phyloP scores from a whole-genome alignment of 177 flowering plant genomes.

The Vitis hybrid region DNA sequence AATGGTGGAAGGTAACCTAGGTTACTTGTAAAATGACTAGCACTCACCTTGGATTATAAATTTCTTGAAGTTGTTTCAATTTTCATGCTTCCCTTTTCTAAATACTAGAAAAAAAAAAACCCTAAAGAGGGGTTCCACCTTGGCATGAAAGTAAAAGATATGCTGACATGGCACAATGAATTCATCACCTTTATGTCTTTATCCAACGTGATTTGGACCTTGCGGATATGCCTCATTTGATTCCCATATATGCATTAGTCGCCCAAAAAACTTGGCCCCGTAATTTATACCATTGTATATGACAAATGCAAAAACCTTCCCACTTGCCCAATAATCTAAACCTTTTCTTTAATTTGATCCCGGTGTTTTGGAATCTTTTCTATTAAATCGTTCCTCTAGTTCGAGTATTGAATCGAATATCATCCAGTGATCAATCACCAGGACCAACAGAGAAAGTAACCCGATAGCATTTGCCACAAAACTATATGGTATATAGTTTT shows the following conservation, averaged over 20 bases:
- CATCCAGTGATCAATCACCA: neutral
- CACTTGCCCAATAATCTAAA: too few relatives aligned
- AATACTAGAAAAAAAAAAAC: neutral
- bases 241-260: slow-evolving; percentile 14
- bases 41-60: too few relatives aligned
- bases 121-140: neutral
- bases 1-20: too few relatives aligned
- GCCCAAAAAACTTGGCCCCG: neutral
- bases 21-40: too few relatives aligned
- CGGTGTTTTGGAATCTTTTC: neutral
- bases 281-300: neutral
- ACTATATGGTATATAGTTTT: too few relatives aligned
- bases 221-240: slow-evolving; percentile 34
- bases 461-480: too few relatives aligned
- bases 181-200: neutral
- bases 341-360: neutral
- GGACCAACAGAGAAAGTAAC: too few relatives aligned
- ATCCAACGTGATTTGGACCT: slow-evolving; percentile 5
- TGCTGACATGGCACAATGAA: neutral
- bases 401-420: slow-evolving; percentile 14
- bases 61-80: too few relatives aligned
- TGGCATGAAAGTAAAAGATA: neutral
- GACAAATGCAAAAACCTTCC: too few relatives aligned
- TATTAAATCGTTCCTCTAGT: neutral
- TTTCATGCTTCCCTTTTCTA: neutral